phyloP scores from a whole-genome alignment of 148 eudicot species.

The Camellia japonica region DNA sequence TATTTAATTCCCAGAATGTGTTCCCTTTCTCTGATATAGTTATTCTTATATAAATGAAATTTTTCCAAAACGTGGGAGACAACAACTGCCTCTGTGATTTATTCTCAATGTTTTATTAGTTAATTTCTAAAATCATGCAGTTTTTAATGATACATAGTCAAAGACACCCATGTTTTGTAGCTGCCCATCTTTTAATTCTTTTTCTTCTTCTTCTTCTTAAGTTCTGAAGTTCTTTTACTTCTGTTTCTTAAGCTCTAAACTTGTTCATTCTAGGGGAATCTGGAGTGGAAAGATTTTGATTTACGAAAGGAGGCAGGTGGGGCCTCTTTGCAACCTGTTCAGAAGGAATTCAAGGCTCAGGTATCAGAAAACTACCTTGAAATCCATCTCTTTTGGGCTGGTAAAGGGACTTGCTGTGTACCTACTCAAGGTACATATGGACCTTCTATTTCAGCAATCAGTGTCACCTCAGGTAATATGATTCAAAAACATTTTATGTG shows the following conservation, averaged over 20 bases:
- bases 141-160: neutral
- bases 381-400: conserved; percentile 91
- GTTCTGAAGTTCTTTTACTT: too few relatives aligned
- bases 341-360: conserved; percentile 34
- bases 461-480: conserved; percentile 60
- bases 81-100: neutral
- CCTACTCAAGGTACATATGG: conserved; percentile 77
- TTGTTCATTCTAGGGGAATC: conserved; percentile 48
- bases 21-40: neutral
- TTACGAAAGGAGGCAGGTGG: conserved; percentile 62
- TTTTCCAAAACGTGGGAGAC: neutral
- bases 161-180: neutral
- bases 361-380: conserved; percentile 70
- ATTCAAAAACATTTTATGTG: neutral
- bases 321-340: conserved; percentile 42
- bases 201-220: too few relatives aligned
- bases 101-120: neutral
- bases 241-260: neutral
- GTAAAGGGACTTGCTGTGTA: conserved; percentile 86
- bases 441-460: conserved; percentile 76
- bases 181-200: neutral
- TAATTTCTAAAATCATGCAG: neutral
- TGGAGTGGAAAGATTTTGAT: conserved; percentile 54
- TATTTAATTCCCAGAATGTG: neutral
- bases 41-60: neutral